phyloP scores from a whole-genome alignment of 331 rosid species.

The Rhamnella rubrinervis region DNA sequence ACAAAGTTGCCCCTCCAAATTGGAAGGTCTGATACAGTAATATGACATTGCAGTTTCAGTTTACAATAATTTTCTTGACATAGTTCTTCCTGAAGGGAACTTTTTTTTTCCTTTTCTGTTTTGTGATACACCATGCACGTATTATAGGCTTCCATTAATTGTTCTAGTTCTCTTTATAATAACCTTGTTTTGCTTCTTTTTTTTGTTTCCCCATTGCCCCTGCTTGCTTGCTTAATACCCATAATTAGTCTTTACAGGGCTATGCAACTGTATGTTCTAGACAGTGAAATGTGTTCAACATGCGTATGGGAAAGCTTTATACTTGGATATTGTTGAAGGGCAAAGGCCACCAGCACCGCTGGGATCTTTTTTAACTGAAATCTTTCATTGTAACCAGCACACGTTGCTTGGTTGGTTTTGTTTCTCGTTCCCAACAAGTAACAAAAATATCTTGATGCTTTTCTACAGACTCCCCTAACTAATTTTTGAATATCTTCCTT shows the following conservation, averaged over 20 bases:
- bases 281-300: neutral
- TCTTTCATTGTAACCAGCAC: too few relatives aligned
- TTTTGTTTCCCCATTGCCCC: neutral
- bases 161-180: neutral
- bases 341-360: neutral
- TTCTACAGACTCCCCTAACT: too few relatives aligned
- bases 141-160: neutral
- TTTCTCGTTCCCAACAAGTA: too few relatives aligned
- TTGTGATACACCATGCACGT: conserved; percentile 5
- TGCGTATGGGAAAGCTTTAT: neutral
- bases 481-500: neutral
- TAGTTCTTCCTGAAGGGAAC: conserved; percentile 8
- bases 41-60: conserved; percentile 7
- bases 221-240: neutral
- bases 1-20: conserved; percentile 69
- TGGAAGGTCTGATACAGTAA: conserved; percentile 66
- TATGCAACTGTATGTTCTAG: too few relatives aligned
- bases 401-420: too few relatives aligned
- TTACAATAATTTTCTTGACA: conserved; percentile 13
- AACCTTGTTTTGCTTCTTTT: too few relatives aligned
- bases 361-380: neutral
- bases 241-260: neutral
- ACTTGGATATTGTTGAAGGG: neutral
- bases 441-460: too few relatives aligned
- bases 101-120: too few relatives aligned